Evolutionary conservation across 176 grass and related monocot genomes (phyloP), one percentile per base, ranked within the genome.

Genomic region (Poa annua): DNA sequence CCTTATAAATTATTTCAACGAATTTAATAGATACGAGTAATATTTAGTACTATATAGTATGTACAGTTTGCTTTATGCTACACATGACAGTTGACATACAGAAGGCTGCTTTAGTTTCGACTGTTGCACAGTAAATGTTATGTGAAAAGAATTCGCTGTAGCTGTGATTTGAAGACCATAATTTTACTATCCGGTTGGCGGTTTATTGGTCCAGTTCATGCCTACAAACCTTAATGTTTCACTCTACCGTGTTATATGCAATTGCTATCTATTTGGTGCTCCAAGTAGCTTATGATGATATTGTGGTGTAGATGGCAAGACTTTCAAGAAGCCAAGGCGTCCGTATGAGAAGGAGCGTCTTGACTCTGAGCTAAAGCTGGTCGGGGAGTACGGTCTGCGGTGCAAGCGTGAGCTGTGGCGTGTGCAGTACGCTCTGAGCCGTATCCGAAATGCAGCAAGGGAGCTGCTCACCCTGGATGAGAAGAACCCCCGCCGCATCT

Each of bases 341-440:
- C 67, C 67, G n/a, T 71, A 71, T 73, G 69, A 73, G 44, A 73
- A 73, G 69, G 69, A 73, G 69, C 69, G 69, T 17, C 69, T 73
- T 16, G 69, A 73, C 44, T 47, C 69, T 73, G 69, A 73, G 69
- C 69, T 73, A 14, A 73, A 73, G 44, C 44, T 73, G 69, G 69
- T 73, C 4, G 69, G 69, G 69, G 69, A 73, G 44, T 73, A 73
- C 13, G 69, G 69, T 73, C 69, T 73, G 42, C 69, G 69, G 69
- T 47, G 41, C 22, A 73, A 73, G 44, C 69, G 69, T 17, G 69
- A 73, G 69, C 69, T 73, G 21, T 73, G 44, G 14, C 69, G 69
- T 0, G 69, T 73, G 69, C 69, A 73, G 22, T 73, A 73, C 1
- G 69, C 69, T 16, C 69, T 73, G 13, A 73, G 69, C 69, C 69